These are phyloP conservation scores for Dentipellis sp. DNA, from an alignment of 768 basidiomycete species.

Conservation along the genomic window DNA sequence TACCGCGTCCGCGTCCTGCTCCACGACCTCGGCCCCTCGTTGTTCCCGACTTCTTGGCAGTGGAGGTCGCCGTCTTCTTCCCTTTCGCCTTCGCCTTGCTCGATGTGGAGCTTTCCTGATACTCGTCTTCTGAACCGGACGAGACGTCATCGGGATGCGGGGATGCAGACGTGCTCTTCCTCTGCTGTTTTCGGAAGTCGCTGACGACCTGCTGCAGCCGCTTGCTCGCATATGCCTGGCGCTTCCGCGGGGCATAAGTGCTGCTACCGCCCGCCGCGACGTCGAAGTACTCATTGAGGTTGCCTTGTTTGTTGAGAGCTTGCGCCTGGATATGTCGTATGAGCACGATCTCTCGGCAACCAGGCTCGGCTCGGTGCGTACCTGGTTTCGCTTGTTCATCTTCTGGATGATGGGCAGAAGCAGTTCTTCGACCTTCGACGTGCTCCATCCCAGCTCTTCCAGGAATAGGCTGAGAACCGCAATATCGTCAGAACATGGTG, in stretches of 20 bases:
- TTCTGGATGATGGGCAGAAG: conserved; percentile 88
- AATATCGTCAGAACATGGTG: conserved; percentile 4
- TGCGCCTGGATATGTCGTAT: conserved; percentile 31
- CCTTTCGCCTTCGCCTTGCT: not conserved
- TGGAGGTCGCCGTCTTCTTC: not conserved
- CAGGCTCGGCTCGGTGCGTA: conserved; percentile 18
- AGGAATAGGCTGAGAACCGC: conserved; percentile 46
- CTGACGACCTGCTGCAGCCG: conserved; percentile 81
- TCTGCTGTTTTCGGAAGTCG: conserved; percentile 55
- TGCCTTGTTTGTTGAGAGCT: conserved; percentile 68
- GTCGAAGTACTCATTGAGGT: conserved; percentile 69
- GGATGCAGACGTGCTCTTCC: conserved; percentile 13
- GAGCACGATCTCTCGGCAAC: not conserved
- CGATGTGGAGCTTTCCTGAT: not conserved
- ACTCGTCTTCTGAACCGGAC: not conserved
- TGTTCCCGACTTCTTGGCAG: not conserved
- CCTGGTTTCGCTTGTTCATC: conserved; percentile 76
- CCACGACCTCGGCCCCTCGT: not conserved
- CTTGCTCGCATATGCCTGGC: conserved; percentile 79
- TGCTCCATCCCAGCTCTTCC: conserved; percentile 75
- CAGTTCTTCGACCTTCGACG: conserved; percentile 80
- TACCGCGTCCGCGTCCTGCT: conserved; percentile 3
- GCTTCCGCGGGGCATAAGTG: conserved; percentile 65
- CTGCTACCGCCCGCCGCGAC: conserved; percentile 50
- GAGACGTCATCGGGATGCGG: not conserved